Conservation (phyloP, 495 filamentous ascomycete species). For the Tuber borchii region DNA sequence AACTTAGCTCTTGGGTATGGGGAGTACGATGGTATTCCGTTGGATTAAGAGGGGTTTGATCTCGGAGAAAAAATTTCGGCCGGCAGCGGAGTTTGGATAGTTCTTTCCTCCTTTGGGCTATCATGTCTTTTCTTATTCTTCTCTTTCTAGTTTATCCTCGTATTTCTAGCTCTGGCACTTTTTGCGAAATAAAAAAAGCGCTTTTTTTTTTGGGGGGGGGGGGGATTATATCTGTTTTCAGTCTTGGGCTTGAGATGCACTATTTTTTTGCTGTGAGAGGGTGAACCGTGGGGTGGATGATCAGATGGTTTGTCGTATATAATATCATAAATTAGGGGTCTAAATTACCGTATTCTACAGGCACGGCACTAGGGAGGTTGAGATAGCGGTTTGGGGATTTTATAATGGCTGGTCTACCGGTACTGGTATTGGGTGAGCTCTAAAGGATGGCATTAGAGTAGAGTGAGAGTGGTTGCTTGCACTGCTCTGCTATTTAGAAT, state of each 20-base stretch:
- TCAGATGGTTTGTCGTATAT: conserved; percentile 9
- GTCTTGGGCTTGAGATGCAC: not conserved
- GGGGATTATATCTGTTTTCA: not conserved
- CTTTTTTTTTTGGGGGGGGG: not conserved
- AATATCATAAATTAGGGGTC: conserved; percentile 15
- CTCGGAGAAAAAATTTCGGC: not conserved
- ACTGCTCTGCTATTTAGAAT: not conserved
- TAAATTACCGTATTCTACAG: conserved; percentile 5
- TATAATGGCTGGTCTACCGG: not conserved
- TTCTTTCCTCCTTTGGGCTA: conserved; percentile 10
- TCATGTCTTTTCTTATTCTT: not conserved
- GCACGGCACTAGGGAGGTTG: not conserved
- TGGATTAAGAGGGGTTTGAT: conserved; percentile 46
- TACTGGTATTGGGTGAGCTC: not conserved
- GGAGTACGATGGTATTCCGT: conserved; percentile 86
- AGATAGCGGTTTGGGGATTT: not conserved
- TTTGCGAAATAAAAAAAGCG: conserved; percentile 35
- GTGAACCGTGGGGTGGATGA: not conserved
- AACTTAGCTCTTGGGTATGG: conserved; percentile 88
- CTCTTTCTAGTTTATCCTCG: not conserved
- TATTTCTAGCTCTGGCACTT: conserved; percentile 15
- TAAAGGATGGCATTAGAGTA: not conserved
- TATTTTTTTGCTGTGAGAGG: conserved; percentile 4
- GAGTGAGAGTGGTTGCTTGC: not conserved
- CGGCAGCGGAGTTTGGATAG: conserved; percentile 3